Evolutionary conservation across 2,329 filamentous ascomycete species (phyloP).

Genomic region (Diaporthe destruens): DNA sequence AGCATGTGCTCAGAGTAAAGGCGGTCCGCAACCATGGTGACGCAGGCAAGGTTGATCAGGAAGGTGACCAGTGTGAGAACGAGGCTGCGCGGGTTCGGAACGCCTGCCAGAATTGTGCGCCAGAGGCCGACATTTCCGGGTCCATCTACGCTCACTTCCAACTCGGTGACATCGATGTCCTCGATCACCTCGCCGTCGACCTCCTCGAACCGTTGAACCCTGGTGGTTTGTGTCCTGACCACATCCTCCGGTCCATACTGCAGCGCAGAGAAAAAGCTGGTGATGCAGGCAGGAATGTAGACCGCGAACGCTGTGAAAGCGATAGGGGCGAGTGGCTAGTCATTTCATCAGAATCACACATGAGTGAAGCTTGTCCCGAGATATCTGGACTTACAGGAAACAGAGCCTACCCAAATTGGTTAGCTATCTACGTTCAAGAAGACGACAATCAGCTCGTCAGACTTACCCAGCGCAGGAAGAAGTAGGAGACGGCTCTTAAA

Average conservation of each 20-base stretch:
- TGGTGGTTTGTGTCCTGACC: conserved; percentile 60
- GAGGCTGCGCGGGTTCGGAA: conserved; percentile 78
- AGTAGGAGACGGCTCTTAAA: conserved; percentile 63
- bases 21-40: conserved; percentile 80
- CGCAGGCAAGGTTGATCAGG: conserved; percentile 77
- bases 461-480: conserved; percentile 74
- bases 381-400: conserved; percentile 50
- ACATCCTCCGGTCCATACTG: conserved; percentile 72
- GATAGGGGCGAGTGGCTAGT: conserved; percentile 48
- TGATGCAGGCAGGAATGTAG: conserved; percentile 74
- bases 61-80: conserved; percentile 76
- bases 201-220: conserved; percentile 26
- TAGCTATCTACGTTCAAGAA: conserved; percentile 4
- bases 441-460: background rate
- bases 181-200: conserved; percentile 64
- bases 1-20: conserved; percentile 81
- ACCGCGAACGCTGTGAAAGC: conserved; percentile 74
- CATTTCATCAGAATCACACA: background rate
- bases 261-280: conserved; percentile 68
- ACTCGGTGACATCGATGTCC: conserved; percentile 70
- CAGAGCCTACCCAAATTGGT: conserved; percentile 47
- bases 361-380: background rate
- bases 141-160: conserved; percentile 67
- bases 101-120: conserved; percentile 73
- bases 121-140: conserved; percentile 54